A percentile compares a stretch with the other conserved stretches of the same genome.
Conservation (phyloP, 75 land plant genomes). For the Chamaecyparis obtusa region DNA sequence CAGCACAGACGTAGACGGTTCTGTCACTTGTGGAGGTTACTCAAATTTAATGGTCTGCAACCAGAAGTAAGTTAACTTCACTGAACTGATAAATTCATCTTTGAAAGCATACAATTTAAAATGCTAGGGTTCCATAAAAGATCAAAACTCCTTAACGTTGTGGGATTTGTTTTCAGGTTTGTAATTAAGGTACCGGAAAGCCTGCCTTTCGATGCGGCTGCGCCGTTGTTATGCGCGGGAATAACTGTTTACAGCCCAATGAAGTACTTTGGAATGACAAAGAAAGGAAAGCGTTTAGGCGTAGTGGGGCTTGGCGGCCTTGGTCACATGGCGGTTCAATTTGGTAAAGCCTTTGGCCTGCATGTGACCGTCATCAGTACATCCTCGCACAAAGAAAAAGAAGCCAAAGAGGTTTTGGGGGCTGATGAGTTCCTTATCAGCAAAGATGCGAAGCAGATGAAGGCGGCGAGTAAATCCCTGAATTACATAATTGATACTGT, state of each 20-base stretch:
- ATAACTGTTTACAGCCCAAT: constrained; percentile 47
- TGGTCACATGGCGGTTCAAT: constrained; percentile 59
- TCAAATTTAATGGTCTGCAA: constrained; percentile 54
- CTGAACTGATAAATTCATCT: too few relatives aligned
- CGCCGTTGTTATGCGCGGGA: constrained; percentile 41
- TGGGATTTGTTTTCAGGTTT: neutral
- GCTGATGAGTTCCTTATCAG: constrained; percentile 50
- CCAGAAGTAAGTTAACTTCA: constrained; percentile 22
- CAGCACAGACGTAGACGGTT: constrained; percentile 55
- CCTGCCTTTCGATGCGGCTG: constrained; percentile 29
- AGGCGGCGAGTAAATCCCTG: constrained; percentile 29
- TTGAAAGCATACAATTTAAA: neutral
- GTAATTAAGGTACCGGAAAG: constrained; percentile 23
- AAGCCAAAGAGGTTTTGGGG: constrained; percentile 34
- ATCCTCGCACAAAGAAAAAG: constrained; percentile 38
- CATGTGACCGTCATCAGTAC: constrained; percentile 55
- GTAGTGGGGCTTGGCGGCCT: constrained; percentile 64
- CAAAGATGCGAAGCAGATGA: constrained; percentile 33
- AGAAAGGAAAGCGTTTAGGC: constrained; percentile 35
- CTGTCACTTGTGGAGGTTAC: constrained; percentile 72
- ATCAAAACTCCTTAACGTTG: too few relatives aligned
- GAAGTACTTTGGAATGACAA: constrained; percentile 26
- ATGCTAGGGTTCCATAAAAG: too few relatives aligned
- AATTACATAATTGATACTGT: constrained; percentile 42
- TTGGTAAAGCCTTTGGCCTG: constrained; percentile 53